Evolutionary conservation across 2,329 filamentous ascomycete species (phyloP).

Genomic region (Fusarium caatingaense): DNA sequence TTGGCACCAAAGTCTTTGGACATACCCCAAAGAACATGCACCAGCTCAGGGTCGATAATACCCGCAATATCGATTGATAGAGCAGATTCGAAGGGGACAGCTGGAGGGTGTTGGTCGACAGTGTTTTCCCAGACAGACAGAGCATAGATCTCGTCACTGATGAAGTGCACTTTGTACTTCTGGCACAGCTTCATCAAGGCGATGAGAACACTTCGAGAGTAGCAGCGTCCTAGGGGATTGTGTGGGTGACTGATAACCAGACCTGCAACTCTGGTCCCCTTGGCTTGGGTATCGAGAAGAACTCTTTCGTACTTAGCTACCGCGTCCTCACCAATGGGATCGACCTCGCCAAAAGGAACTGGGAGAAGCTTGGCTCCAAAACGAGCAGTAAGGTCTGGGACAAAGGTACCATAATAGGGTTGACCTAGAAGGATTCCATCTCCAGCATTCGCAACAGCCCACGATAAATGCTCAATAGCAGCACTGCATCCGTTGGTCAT

Average conservation of each 20-base stretch:
- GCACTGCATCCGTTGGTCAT: constrained; percentile 56
- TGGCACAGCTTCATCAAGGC: constrained; percentile 60
- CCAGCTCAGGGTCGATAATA: constrained; percentile 59
- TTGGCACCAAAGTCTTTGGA: constrained; percentile 68
- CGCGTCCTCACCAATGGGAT: constrained; percentile 56
- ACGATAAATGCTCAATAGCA: constrained; percentile 55
- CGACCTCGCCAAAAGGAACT: constrained; percentile 57
- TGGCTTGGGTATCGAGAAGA: constrained; percentile 52
- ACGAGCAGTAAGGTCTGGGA: constrained; percentile 57
- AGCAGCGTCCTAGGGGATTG: constrained; percentile 64
- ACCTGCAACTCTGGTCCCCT: constrained; percentile 56
- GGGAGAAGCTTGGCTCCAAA: constrained; percentile 56
- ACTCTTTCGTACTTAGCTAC: constrained; percentile 59
- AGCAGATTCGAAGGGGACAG: constrained; percentile 57
- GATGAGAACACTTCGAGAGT: constrained; percentile 54
- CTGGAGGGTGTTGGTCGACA: constrained; percentile 42
- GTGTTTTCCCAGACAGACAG: constrained; percentile 61
- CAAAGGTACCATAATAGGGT: constrained; percentile 62
- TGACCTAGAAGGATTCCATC: constrained; percentile 56
- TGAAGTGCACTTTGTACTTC: constrained; percentile 62
- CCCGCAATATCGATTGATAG: constrained; percentile 57
- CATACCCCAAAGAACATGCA: constrained; percentile 64
- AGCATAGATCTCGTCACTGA: constrained; percentile 64
- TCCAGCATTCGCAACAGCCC: constrained; percentile 55
- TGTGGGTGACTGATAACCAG: constrained; percentile 65